Percentiles rank a stretch among this genome's conserved stretches.
Conservation (phyloP, 148 eudicot genomes). For the Persicaria tinctoria region DNA sequence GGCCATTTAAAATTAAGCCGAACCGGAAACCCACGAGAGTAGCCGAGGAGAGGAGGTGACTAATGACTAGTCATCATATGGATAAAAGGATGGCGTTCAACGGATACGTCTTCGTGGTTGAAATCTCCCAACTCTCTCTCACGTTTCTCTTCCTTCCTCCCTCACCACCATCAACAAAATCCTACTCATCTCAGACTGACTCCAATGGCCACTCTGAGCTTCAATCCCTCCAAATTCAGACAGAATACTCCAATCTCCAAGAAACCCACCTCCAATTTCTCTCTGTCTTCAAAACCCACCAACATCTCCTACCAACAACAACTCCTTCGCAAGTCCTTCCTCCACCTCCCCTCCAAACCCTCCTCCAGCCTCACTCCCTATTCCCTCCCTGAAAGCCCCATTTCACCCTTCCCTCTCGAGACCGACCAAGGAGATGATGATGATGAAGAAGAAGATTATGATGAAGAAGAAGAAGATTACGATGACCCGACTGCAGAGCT, state of each 20-base stretch:
- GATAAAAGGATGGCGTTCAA: too few relatives aligned
- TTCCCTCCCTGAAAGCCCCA: slow-evolving; percentile 61
- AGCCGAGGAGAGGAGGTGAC: too few relatives aligned
- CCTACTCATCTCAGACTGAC: background rate
- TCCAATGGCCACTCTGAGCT: slow-evolving; percentile 72
- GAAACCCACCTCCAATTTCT: slow-evolving; percentile 34
- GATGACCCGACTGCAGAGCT: slow-evolving; percentile 86
- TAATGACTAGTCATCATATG: too few relatives aligned
- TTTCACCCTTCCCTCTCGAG: slow-evolving; percentile 31
- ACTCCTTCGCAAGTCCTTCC: slow-evolving; percentile 2
- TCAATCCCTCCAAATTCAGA: slow-evolving; percentile 54
- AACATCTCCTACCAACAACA: slow-evolving; percentile 19
- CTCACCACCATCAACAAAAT: background rate
- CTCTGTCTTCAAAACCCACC: slow-evolving; percentile 27
- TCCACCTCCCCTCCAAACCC: slow-evolving; percentile 17
- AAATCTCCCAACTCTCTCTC: background rate
- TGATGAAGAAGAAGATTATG: slow-evolving; percentile 8
- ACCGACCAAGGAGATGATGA: slow-evolving; percentile 11
- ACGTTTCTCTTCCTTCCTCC: background rate
- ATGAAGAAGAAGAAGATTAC: slow-evolving; percentile 18
- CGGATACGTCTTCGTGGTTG: too few relatives aligned
- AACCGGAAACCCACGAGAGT: too few relatives aligned
- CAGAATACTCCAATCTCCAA: slow-evolving; percentile 25
- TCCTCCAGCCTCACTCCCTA: slow-evolving; percentile 13
- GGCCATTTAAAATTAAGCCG: too few relatives aligned